phyloP scores from a whole-genome alignment of 2,329 filamentous ascomycete genomes.

The Clonostachys chloroleuca region DNA sequence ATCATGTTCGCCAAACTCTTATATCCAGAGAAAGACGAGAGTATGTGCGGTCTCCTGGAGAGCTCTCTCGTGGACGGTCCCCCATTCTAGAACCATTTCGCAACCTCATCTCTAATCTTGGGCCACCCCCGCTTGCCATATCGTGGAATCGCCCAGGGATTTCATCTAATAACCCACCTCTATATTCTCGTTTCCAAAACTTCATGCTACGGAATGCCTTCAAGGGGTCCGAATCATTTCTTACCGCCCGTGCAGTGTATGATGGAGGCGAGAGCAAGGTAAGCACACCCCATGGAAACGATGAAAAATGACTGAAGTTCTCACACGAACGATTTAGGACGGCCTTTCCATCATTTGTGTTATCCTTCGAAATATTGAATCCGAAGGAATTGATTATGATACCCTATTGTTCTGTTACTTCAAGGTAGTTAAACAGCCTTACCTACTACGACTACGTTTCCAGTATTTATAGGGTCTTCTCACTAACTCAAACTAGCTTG shows the following conservation, averaged over 20 bases:
- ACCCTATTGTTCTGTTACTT: constrained; percentile 64
- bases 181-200: constrained; percentile 66
- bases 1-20: constrained; percentile 62
- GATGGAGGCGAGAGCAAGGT: constrained; percentile 68
- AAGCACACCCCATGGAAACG: constrained; percentile 1
- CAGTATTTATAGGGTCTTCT: neutral
- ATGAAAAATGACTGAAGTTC: neutral
- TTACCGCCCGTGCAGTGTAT: constrained; percentile 62
- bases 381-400: constrained; percentile 61
- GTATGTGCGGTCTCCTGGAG: constrained; percentile 48
- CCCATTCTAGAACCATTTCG: constrained; percentile 57
- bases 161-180: constrained; percentile 56
- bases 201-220: constrained; percentile 70
- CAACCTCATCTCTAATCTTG: constrained; percentile 60
- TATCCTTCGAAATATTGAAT: constrained; percentile 63
- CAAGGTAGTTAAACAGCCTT: constrained; percentile 38
- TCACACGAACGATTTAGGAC: constrained; percentile 36
- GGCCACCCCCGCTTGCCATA: constrained; percentile 62
- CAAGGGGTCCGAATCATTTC: constrained; percentile 58
- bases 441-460: neutral
- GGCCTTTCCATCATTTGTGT: constrained; percentile 65
- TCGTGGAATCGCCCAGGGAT: constrained; percentile 67
- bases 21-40: constrained; percentile 55
- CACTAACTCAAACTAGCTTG: constrained; percentile 41
- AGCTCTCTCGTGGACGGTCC: constrained; percentile 44